Percentiles rank a stretch among this genome's conserved stretches.
Conservation (phyloP, 805 yeast species). For the Saturnispora diversa region DNA sequence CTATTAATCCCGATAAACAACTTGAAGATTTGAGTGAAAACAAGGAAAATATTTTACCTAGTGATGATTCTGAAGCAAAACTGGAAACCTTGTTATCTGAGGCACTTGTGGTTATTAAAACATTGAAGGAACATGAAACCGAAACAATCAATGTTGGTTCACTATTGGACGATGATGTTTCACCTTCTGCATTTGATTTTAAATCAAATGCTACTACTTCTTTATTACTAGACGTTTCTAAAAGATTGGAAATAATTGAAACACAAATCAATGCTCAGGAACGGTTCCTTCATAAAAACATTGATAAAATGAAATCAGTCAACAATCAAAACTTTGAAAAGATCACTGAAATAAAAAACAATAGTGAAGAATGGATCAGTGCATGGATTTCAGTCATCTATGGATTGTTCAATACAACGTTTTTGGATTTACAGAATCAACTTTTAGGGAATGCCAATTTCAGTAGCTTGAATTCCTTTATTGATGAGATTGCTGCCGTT, state of each 20-base stretch:
- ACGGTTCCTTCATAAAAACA: constrained; percentile 11
- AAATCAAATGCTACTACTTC: constrained; percentile 15
- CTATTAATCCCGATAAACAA: not conserved
- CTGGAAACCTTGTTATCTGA: constrained; percentile 2
- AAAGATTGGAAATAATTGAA: constrained; percentile 13
- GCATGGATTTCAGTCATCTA: constrained; percentile 27
- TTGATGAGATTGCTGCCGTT: constrained; percentile 19
- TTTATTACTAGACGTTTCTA: constrained; percentile 17
- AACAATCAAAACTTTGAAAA: constrained; percentile 11
- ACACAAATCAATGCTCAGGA: constrained; percentile 4
- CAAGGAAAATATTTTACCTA: constrained; percentile 3
- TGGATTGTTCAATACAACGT: constrained; percentile 23
- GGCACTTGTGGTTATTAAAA: not conserved
- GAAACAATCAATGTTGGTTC: not conserved
- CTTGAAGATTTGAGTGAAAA: not conserved
- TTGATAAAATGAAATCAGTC: constrained; percentile 11
- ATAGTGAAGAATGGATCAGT: constrained; percentile 21
- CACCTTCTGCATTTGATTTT: not conserved
- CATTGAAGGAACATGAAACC: constrained; percentile 1
- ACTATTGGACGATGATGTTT: not conserved
- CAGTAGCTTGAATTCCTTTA: constrained; percentile 19
- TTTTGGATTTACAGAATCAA: constrained; percentile 22
- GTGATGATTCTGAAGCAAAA: not conserved
- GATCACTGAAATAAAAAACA: constrained; percentile 10
- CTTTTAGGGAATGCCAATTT: constrained; percentile 22